These are phyloP conservation scores for Solidago caesia DNA, from an alignment of 129 eudicot species.

Conservation along the genomic window DNA sequence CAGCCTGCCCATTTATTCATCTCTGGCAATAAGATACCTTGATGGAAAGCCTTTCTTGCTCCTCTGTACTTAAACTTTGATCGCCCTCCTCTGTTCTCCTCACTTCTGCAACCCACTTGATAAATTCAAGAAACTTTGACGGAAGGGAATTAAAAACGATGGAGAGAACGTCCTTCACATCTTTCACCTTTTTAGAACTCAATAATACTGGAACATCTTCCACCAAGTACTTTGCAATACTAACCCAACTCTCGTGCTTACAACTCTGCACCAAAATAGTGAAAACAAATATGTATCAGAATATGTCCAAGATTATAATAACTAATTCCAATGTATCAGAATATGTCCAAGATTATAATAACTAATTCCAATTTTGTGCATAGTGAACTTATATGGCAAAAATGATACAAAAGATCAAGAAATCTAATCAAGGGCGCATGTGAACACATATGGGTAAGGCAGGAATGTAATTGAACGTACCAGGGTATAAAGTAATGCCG, in stretches of 20 bases:
- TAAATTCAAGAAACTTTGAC: constrained; percentile 75
- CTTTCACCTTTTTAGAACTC: constrained; percentile 48
- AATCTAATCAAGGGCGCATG: constrained; percentile 6
- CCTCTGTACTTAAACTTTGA: constrained; percentile 77
- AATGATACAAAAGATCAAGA: neutral
- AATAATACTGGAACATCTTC: constrained; percentile 85
- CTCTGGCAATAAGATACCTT: constrained; percentile 48
- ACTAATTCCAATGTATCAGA: neutral
- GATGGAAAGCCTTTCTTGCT: constrained; percentile 62
- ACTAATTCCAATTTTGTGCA: neutral
- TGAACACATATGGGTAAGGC: constrained; percentile 6
- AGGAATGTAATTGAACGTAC: constrained; percentile 44
- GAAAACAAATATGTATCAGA: constrained; percentile 6
- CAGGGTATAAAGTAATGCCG: constrained; percentile 91
- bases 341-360: constrained; percentile 14
- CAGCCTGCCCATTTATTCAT: neutral
- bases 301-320: constrained; percentile 13
- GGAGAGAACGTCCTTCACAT: constrained; percentile 58
- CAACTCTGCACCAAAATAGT: constrained; percentile 62
- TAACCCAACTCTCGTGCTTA: constrained; percentile 90
- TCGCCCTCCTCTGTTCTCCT: constrained; percentile 76
- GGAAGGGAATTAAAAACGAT: constrained; percentile 72
- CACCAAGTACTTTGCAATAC: constrained; percentile 76
- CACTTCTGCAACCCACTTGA: constrained; percentile 96
- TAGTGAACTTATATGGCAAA: constrained; percentile 4